Conservation (phyloP, 2,329 filamentous ascomycete genomes). For the Leptographium flavum region DNA sequence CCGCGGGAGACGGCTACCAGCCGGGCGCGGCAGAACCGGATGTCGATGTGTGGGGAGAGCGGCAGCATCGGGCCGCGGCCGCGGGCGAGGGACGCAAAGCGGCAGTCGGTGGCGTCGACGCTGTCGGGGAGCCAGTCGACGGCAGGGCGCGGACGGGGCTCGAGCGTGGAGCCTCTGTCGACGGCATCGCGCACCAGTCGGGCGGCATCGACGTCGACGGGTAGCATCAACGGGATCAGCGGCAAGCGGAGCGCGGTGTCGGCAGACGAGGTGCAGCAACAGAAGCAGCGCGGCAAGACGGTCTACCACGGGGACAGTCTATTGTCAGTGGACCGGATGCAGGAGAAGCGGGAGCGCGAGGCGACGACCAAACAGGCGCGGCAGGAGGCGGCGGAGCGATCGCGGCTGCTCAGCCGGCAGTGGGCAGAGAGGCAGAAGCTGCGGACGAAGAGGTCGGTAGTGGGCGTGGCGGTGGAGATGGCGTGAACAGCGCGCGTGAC, state of each 20-base stretch:
- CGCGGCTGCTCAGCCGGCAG: constrained; percentile 41
- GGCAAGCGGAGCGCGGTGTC: constrained; percentile 35
- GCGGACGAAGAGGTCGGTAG: constrained; percentile 4
- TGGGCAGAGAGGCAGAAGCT: constrained; percentile 36
- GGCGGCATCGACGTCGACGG: constrained; percentile 30
- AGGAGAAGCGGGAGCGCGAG: constrained; percentile 40
- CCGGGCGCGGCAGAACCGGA: constrained; percentile 35
- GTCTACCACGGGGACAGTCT: constrained; percentile 39
- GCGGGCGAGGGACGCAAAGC: constrained; percentile 11
- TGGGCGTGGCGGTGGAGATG: neutral
- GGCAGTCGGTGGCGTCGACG: constrained; percentile 11
- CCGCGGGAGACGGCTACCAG: constrained; percentile 46
- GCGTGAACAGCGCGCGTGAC: neutral
- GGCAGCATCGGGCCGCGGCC: neutral
- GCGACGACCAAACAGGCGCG: constrained; percentile 37
- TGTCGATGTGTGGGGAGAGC: constrained; percentile 5
- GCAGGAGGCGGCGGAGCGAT: constrained; percentile 46
- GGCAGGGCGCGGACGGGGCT: constrained; percentile 1
- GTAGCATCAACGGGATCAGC: constrained; percentile 25
- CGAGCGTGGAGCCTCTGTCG: constrained; percentile 17
- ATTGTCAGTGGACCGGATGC: constrained; percentile 30
- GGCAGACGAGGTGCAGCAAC: constrained; percentile 33
- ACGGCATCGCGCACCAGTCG: constrained; percentile 17
- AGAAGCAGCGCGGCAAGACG: constrained; percentile 37
- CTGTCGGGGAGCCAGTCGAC: neutral